Base-by-base conservation (phyloP, 2,329 filamentous ascomycete species). In the Malbranchea cinnamomea region DNA sequence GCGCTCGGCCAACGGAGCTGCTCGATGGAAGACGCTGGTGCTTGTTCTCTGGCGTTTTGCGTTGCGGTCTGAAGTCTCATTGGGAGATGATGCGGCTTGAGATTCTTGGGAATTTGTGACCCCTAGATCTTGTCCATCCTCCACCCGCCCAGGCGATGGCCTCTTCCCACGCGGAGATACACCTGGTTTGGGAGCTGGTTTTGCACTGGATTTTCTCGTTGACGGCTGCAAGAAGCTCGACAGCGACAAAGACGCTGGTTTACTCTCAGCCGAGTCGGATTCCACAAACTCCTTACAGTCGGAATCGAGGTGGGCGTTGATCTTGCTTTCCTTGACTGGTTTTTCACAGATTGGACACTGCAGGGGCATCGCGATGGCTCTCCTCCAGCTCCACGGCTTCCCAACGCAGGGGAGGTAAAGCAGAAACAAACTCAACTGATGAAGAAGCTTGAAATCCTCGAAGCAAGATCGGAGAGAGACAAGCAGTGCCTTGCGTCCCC, bases 231-330 rank as follows among this genome's bases (percentile, higher is more conserved):
- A 37, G 21, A 37, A 34, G 14, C 46, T 43, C 2, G 12, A 30
- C n/a, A 27, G 41, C 8, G 43, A 18, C 7, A 49, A 47, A 14
- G 37, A 13, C 28, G 50, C 41, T 44, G 54, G 48, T 56, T 67
- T 51, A 45, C 53, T 42, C 16, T 50, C 47, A 21, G 63, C 60
- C 1, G 65, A n/a, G n/a, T n/a, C n/a, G 3, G 54, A 40, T 11
- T 78, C 59, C 38, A 89, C 52, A 49, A 76, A 76, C 20, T 62
- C 65, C 36, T 68, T 55, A 59, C 87, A 95, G 40, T 69, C 70
- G 17, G 82, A 87, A 58, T 95, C 89, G 49, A 95, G 73, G 54
- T 95, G 87, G 42, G 67, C 67, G 57, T 95, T 95, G 63, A 95
- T 95, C 41, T 78, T 70, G 47, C 62, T 60, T 41, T 76, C 59